Conservation (phyloP, 2,329 filamentous ascomycete species). For the Chrysoporthe puriensis region DNA sequence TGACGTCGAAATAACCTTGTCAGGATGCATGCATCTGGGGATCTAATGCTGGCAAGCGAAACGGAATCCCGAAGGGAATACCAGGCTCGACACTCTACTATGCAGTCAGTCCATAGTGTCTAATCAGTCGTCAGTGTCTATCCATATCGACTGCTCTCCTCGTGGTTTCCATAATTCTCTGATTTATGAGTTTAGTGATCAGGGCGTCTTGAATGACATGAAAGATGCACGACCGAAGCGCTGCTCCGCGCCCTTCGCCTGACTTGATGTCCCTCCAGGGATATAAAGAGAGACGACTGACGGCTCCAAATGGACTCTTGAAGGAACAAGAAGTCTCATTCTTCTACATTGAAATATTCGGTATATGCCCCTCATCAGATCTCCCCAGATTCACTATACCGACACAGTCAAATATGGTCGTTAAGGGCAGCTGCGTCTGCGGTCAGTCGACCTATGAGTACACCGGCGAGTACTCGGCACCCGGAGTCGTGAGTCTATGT, state of each 20-base stretch:
- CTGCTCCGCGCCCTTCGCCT: neutral
- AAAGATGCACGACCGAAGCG: neutral
- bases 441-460: slow-evolving; percentile 20
- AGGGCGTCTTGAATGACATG: neutral
- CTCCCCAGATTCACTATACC: too few species aligned
- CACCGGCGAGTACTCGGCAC: slow-evolving; percentile 14
- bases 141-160: neutral
- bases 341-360: too few species aligned
- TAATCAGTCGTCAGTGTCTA: neutral
- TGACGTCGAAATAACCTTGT: too few species aligned
- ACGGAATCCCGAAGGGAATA: neutral
- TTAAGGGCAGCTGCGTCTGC: slow-evolving; percentile 24
- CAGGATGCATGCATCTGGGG: too few species aligned
- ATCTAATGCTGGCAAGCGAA: too few species aligned
- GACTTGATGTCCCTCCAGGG: neutral
- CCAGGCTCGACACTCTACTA: neutral
- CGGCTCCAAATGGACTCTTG: too few species aligned
- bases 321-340: too few species aligned
- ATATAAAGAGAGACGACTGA: neutral
- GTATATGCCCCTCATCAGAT: neutral
- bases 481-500: neutral
- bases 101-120: neutral
- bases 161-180: neutral
- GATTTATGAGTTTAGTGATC: neutral
- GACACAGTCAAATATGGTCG: neutral